A percentile compares a stretch with the other conserved stretches of the same genome.
phyloP scores from a whole-genome alignment of 257 asterid species.

The Verbena officinalis region DNA sequence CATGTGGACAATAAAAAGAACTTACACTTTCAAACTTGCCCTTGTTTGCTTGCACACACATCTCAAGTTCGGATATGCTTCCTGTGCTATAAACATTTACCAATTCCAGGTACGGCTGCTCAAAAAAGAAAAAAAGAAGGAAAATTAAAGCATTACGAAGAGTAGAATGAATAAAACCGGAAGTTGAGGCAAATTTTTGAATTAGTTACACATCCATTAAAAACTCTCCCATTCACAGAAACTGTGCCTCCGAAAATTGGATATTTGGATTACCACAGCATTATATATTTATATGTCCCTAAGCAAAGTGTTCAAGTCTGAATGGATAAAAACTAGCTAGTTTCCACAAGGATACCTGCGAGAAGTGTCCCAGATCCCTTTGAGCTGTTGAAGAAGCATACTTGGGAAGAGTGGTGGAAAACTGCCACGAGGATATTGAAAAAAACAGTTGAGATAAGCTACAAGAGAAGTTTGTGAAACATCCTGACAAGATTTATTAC shows the following conservation, averaged over 20 bases:
- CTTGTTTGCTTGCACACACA: constrained; percentile 44
- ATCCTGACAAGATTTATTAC: not conserved
- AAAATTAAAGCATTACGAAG: not conserved
- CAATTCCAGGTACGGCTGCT: constrained; percentile 65
- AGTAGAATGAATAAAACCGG: not conserved
- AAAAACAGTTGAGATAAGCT: not conserved
- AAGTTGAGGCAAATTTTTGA: no score
- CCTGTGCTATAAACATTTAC: constrained; percentile 54
- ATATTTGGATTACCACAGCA: not conserved
- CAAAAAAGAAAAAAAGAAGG: constrained; percentile 1
- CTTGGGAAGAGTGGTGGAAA: constrained; percentile 54
- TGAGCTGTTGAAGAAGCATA: constrained; percentile 63
- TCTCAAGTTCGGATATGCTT: constrained; percentile 54
- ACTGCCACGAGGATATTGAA: constrained; percentile 42
- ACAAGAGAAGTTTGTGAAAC: not conserved
- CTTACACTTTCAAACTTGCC: constrained; percentile 62
- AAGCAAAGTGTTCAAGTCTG: not conserved
- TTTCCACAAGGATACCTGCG: constrained; percentile 45
- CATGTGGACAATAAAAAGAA: constrained; percentile 24
- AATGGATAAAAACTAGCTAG: constrained; percentile 7
- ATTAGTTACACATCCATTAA: not conserved
- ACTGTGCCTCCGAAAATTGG: not conserved
- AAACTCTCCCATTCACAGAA: not conserved
- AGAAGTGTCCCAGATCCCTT: constrained; percentile 54
- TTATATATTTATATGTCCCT: not conserved